phyloP scores from a whole-genome alignment of 75 land plant species.

The Cryptomeria japonica region DNA sequence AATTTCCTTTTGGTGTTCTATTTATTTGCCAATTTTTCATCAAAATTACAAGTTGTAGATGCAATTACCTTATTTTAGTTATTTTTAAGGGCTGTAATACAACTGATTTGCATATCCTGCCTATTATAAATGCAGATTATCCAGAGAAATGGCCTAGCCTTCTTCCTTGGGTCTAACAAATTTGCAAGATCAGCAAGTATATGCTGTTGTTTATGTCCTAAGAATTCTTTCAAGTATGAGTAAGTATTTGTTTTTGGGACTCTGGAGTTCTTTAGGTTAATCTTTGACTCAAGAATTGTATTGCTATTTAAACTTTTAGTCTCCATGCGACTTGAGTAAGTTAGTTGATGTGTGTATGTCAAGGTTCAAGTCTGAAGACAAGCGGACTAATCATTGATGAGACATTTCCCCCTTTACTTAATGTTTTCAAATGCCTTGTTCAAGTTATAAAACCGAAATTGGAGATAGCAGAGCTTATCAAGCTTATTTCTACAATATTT shows the following conservation, averaged over 20 bases:
- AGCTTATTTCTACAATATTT: constrained; percentile 95
- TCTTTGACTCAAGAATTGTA: neutral
- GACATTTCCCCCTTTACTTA: constrained; percentile 79
- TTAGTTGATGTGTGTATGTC: constrained; percentile 30
- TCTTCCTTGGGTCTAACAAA: constrained; percentile 76
- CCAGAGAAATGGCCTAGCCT: constrained; percentile 94
- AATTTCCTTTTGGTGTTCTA: neutral
- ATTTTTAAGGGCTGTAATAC: neutral
- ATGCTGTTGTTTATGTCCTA: constrained; percentile 84
- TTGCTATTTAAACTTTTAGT: neutral
- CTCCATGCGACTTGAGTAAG: neutral
- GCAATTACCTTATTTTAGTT: neutral
- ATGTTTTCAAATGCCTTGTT: constrained; percentile 75
- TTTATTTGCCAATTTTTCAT: neutral
- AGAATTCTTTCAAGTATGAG: constrained; percentile 97
- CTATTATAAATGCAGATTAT: constrained; percentile 85
- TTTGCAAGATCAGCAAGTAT: constrained; percentile 81
- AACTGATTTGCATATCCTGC: neutral
- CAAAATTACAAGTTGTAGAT: neutral
- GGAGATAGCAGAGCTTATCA: constrained; percentile 90
- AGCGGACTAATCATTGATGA: constrained; percentile 81
- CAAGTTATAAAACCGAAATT: constrained; percentile 73
- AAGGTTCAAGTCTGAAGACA: constrained; percentile 96
- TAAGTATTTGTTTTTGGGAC: constrained; percentile 27
- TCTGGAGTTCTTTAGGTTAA: constrained; percentile 24